These are phyloP conservation scores for Neurospora sublineolata DNA, from an alignment of 495 filamentous ascomycete species.

Conservation along the genomic window DNA sequence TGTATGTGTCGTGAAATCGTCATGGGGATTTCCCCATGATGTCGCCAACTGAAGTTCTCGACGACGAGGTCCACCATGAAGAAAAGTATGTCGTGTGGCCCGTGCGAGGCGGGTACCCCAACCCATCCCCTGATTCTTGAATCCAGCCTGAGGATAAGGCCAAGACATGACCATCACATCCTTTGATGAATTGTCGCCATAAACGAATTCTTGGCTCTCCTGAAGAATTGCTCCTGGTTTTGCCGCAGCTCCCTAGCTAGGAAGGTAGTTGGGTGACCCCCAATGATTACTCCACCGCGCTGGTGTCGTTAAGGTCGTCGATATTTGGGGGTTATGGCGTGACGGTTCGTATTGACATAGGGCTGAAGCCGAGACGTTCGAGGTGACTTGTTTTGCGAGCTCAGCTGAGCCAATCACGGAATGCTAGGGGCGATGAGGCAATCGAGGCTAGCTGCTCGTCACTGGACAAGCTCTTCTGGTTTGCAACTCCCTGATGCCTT, in stretches of 20 bases:
- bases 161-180: neutral
- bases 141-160: neutral
- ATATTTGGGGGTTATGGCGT: neutral
- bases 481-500: neutral
- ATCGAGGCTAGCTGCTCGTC: neutral
- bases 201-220: neutral
- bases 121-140: neutral
- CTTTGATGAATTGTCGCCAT: neutral
- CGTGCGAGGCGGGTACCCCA: neutral
- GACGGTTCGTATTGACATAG: neutral
- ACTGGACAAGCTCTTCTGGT: neutral
- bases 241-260: neutral
- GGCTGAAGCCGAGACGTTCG: neutral
- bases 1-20: neutral
- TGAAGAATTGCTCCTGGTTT: neutral
- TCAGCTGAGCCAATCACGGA: neutral
- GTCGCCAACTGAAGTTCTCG: neutral
- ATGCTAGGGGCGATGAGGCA: neutral
- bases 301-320: neutral
- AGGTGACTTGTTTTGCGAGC: neutral
- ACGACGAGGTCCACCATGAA: neutral
- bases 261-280: neutral
- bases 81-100: neutral
- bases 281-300: neutral
- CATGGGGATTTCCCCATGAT: neutral